Conservation (phyloP, 2,329 filamentous ascomycete species). For the Exophiala bonariae region DNA sequence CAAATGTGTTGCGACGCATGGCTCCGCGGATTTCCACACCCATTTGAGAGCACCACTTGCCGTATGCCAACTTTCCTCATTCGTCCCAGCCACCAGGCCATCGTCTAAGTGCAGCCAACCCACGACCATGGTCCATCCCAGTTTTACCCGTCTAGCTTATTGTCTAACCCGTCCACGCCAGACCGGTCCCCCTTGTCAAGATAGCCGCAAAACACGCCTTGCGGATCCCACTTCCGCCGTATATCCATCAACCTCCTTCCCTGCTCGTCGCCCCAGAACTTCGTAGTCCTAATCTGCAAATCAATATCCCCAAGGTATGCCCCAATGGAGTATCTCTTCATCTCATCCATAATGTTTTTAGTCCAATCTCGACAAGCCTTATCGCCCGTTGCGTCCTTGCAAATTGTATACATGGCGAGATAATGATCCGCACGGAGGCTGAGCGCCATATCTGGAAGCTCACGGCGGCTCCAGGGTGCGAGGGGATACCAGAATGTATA, state of each 20-base stretch:
- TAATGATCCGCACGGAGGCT: conserved; percentile 58
- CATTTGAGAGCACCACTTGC: no score
- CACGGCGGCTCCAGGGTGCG: conserved; percentile 46
- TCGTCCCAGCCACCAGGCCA: no score
- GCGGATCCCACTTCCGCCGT: conserved; percentile 23
- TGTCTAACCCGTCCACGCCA: conserved; percentile 1
- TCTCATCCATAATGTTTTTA: conserved; percentile 37
- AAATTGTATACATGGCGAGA: conserved; percentile 54
- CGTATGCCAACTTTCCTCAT: no score
- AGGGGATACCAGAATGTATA: conserved; percentile 54
- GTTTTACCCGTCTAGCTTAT: not conserved
- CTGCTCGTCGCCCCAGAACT: conserved; percentile 49
- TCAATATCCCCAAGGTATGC: conserved; percentile 57
- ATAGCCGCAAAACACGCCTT: conserved; percentile 39
- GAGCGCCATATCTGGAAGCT: conserved; percentile 52
- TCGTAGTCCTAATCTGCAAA: conserved; percentile 48
- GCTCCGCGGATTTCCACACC: no score
- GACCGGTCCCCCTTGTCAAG: conserved; percentile 44
- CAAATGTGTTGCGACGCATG: no score
- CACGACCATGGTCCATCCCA: no score
- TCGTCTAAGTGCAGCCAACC: no score
- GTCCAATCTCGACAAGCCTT: conserved; percentile 46
- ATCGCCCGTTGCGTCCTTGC: conserved; percentile 51
- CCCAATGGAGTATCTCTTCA: conserved; percentile 46
- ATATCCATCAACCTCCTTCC: conserved; percentile 45